phyloP scores from a whole-genome alignment of 2,329 filamentous ascomycete species.

The Leptographium procerum region DNA sequence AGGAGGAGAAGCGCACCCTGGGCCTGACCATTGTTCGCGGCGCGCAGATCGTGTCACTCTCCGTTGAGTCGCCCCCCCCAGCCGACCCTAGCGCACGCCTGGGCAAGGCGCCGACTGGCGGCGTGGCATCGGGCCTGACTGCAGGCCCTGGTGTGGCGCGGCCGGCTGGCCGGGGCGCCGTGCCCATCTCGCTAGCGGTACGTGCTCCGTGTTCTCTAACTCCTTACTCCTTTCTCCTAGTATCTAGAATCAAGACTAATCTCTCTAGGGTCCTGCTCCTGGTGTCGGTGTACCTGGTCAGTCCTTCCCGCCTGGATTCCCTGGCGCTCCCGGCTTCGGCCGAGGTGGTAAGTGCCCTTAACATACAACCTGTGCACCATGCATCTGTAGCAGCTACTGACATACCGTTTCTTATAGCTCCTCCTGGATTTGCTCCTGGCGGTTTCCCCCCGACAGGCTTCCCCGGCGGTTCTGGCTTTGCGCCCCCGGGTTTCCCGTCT shows the following conservation, averaged over 20 bases:
- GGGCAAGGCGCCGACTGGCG: conserved; percentile 62
- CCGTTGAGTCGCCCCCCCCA: conserved; percentile 89
- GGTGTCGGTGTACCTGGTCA: conserved; percentile 66
- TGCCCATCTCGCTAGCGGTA: conserved; percentile 70
- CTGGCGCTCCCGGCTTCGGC: conserved; percentile 40
- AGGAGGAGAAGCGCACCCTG: conserved; percentile 94
- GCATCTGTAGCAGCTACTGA: neutral
- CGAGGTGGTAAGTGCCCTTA: conserved; percentile 38
- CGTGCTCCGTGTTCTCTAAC: conserved; percentile 15
- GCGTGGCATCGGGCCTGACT: conserved; percentile 57
- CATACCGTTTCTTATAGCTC: conserved; percentile 24
- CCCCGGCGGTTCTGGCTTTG: conserved; percentile 17
- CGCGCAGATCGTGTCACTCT: conserved; percentile 86
- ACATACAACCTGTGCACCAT: neutral
- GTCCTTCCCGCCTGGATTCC: conserved; percentile 40
- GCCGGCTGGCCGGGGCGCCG: conserved; percentile 73
- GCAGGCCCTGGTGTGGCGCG: conserved; percentile 83
- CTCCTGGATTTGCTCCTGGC: conserved; percentile 21
- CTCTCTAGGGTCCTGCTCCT: conserved; percentile 59
- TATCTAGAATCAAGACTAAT: conserved; percentile 4
- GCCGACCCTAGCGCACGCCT: conserved; percentile 85
- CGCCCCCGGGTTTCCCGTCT: conserved; percentile 26
- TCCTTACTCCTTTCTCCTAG: neutral
- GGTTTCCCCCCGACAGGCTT: conserved; percentile 27
- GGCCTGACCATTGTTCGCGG: conserved; percentile 91